Evolutionary conservation across 257 asterid genomes (phyloP), one percentile per base, ranked within the genome.

Genomic region (Ophiorrhiza pumila): DNA sequence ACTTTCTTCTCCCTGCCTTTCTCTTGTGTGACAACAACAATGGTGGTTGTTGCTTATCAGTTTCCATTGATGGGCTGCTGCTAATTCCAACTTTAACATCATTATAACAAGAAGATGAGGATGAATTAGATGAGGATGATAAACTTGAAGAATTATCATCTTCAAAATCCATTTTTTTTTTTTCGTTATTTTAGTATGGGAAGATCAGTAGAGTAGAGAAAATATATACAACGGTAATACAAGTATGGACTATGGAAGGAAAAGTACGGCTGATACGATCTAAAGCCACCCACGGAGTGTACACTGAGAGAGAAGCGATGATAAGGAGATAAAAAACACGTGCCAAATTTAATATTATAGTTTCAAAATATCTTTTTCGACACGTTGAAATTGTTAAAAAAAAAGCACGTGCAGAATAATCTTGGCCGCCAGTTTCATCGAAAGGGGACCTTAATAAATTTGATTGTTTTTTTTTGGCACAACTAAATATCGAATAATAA

Each of bases 1-100:
- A 82, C 81, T 87, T 89, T 69, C 77, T 85, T 74, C 91, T 45
- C 3, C 93, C 91, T 35, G 90, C 77, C 23, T 83, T 82, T 58
- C 79, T 85, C 85, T 89, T 89, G 5, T 71, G 74, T 1, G 69
- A 65, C 32, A 12, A 4, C 25, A 41, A 39, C 7, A 47, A 45
- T 34, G 12, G 59, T 41, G 10, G 49, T 23, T 15, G 66, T 35
- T 49, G 25, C 42, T 11, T 43, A 46, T 57, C 63, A 13, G 10
- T 57, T 11, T 57, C 6, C 14, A 4, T 42, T 34, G 23, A 17
- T 32, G 0, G 7, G 2, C 17, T 17, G 23, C 18, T 1, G 25
- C 6, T 12, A 65, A 0, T 65, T 65, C 2, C 8, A 4, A 23
- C 3, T 25, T 14, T 12, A 52, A 17, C 50, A 7, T 11, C 5